Conservation (phyloP, 2,329 filamentous ascomycete species). For the Fusarium oligoseptatum region DNA sequence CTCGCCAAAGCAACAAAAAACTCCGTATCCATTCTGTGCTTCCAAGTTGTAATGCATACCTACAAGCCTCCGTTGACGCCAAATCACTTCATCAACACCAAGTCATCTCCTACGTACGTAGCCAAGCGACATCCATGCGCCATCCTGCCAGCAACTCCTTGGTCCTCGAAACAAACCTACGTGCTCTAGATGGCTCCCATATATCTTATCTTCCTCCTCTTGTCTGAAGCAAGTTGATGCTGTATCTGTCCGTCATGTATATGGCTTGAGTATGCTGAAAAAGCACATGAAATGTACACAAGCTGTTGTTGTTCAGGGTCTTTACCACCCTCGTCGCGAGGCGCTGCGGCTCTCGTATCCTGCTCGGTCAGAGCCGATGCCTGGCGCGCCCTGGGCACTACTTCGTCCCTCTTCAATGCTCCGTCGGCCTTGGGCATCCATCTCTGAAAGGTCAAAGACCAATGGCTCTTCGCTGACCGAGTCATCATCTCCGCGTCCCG, state of each 20-base stretch:
- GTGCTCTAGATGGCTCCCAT: constrained; percentile 16
- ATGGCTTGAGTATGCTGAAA: constrained; percentile 10
- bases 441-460: constrained; percentile 80
- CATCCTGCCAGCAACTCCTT: constrained; percentile 32
- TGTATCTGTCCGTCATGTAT: constrained; percentile 17
- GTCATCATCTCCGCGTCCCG: constrained; percentile 59
- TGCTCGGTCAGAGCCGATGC: constrained; percentile 53
- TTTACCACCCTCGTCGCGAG: constrained; percentile 55
- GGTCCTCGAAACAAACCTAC: constrained; percentile 27
- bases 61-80: constrained; percentile 7
- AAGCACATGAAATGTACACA: constrained; percentile 15
- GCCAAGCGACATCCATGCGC: constrained; percentile 27
- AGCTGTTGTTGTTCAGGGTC: constrained; percentile 4
- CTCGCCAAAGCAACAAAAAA: constrained; percentile 2
- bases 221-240: constrained; percentile 5
- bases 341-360: constrained; percentile 56
- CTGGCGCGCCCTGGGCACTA: constrained; percentile 50
- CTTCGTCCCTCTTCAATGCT: constrained; percentile 69
- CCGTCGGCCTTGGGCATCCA: constrained; percentile 70
- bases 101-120: constrained; percentile 17
- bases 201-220: constrained; percentile 1
- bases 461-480: constrained; percentile 76
- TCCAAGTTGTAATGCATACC: constrained; percentile 2
- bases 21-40: constrained; percentile 21
- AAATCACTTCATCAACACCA: constrained; percentile 22